A percentile compares a stretch with the other conserved stretches of the same genome.
These are phyloP conservation scores for Mrakia frigida DNA, from an alignment of 768 basidiomycete species.

Conservation along the genomic window DNA sequence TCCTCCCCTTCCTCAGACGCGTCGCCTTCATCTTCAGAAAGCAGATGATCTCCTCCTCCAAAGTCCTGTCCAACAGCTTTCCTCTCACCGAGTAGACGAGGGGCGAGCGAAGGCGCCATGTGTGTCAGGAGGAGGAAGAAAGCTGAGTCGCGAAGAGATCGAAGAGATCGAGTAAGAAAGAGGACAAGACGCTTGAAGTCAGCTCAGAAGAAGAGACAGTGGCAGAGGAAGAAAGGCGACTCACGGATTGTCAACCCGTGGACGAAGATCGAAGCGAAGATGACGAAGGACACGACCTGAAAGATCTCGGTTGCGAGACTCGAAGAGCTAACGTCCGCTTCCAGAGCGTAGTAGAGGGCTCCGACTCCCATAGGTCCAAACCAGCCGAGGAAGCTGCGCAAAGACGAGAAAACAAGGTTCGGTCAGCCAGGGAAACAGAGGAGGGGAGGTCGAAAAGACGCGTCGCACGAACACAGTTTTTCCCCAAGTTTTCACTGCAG, in stretches of 20 bases:
- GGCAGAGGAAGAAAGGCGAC: neutral
- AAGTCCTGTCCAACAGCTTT: slow-evolving; percentile 16
- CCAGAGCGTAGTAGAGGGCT: slow-evolving; percentile 17
- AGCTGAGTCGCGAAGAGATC: neutral
- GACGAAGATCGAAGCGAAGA: slow-evolving; percentile 6
- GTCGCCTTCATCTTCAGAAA: neutral
- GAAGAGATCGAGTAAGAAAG: too few species aligned
- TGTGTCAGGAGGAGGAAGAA: slow-evolving; percentile 17
- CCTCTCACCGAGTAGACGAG: neutral
- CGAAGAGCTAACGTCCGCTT: neutral
- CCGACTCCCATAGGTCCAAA: slow-evolving; percentile 17
- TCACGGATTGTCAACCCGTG: slow-evolving; percentile 9
- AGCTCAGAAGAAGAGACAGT: too few species aligned
- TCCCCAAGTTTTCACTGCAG: neutral
- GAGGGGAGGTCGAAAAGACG: neutral
- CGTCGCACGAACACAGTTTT: neutral
- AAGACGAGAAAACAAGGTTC: neutral
- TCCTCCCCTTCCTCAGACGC: neutral
- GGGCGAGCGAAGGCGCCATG: neutral
- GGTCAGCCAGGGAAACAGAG: neutral
- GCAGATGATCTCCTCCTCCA: neutral
- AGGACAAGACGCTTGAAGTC: too few species aligned
- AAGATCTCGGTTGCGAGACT: slow-evolving; percentile 1
- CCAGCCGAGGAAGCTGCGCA: slow-evolving; percentile 9
- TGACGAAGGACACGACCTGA: slow-evolving; percentile 1